phyloP scores from a whole-genome alignment of 1,284 basidiomycete species.

The Malassezia pachydermatis region DNA sequence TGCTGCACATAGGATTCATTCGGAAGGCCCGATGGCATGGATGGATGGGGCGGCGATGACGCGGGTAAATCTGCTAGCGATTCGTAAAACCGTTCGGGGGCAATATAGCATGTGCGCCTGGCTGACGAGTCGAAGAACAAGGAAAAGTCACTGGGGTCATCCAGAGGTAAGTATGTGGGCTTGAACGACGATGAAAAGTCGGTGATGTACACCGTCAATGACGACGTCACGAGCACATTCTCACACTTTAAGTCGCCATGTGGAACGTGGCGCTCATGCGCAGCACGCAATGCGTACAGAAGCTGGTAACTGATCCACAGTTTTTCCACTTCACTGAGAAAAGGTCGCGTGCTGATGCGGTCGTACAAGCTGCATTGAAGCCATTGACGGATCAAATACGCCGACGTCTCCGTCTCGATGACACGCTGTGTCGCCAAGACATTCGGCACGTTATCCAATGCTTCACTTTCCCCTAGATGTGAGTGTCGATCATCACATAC shows the following conservation, averaged over 20 bases:
- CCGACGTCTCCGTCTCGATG: conserved; percentile 89
- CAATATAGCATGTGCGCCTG: conserved; percentile 84
- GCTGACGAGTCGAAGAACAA: conserved; percentile 96
- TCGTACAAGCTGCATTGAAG: conserved; percentile 90
- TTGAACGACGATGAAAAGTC: conserved; percentile 92
- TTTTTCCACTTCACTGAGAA: conserved; percentile 82
- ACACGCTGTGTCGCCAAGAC: conserved; percentile 82
- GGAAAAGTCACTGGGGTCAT: conserved; percentile 94
- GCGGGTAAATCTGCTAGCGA: conserved; percentile 58
- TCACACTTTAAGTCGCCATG: conserved; percentile 98
- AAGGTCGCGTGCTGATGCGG: conserved; percentile 92
- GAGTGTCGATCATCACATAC: conserved; percentile 47
- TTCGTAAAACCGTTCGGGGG: conserved; percentile 88
- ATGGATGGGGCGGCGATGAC: not conserved
- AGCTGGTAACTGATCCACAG: conserved; percentile 97
- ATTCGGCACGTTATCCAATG: conserved; percentile 71
- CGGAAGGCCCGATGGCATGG: conserved; percentile 5
- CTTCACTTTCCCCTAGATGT: conserved; percentile 61
- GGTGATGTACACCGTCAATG: conserved; percentile 87
- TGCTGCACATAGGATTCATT: conserved; percentile 24
- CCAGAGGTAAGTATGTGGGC: conserved; percentile 84
- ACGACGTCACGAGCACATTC: conserved; percentile 91
- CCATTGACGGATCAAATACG: conserved; percentile 91
- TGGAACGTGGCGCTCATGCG: conserved; percentile 66
- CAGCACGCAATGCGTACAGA: conserved; percentile 70